Evolutionary conservation across 768 basidiomycete genomes (phyloP), one percentile per base, ranked within the genome.

Genomic region (Mrakia hoshinonis): DNA sequence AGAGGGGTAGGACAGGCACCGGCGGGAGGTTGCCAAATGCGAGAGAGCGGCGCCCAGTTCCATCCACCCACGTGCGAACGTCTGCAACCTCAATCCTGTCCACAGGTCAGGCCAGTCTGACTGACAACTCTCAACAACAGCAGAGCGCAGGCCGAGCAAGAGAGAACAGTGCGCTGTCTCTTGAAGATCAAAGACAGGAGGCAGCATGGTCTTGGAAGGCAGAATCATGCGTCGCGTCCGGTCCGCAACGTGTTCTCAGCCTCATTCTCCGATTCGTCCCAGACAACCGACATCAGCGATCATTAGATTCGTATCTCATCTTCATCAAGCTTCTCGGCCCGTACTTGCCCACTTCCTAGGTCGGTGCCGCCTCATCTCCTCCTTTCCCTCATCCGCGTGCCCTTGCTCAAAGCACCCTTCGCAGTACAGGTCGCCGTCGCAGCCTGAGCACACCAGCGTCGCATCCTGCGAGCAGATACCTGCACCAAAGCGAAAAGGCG

Each of bases 401-500:
- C 39, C 63, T 12, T 65, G 39, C 9, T 18, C 29, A 18, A 47
- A 65, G 26, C 63, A 65, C 24, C n/a, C 26, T 1, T 6, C 11
- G 34, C 63, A 65, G 63, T 65, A 65, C 43, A 48, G 63, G 26
- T 65, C 63, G 9, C 63, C 63, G 9, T 65, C 63, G 34, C 63
- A 65, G 22, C 63, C 63, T 5, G 63, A 47, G 43, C 63, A 65
- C 12, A 51, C 22, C 12, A 65, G 48, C 15, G 48, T 51, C 18
- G 39, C 63, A 22, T 65, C 63, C 24, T 65, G 63, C 13, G 39
- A 46, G 24, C 63, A 65, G 7, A 65, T 65, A 20, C 31, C 58
- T 61, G 34, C 18, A 5, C 31, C 18, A 20, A 9, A 31, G 29
- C 0, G 29, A 36, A 36, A 12, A 6, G 13, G 9, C 29, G 15